These are phyloP conservation scores for Reutealis trisperma DNA, from an alignment of 345 rosid genomes.

Conservation along the genomic window DNA sequence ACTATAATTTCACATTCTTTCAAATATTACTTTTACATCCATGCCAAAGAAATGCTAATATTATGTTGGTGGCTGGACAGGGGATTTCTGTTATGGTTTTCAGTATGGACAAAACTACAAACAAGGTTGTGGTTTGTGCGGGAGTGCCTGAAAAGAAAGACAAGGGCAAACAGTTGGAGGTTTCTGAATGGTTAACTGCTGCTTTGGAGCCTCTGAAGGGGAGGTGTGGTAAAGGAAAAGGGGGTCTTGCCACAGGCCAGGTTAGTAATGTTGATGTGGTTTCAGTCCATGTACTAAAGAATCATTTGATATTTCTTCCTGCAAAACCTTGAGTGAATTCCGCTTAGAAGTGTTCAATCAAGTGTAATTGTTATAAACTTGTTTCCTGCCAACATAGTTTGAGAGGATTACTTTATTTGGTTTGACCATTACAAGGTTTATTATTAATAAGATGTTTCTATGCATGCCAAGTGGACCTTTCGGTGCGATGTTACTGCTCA, in stretches of 20 bases:
- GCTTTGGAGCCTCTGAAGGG: conserved; percentile 88
- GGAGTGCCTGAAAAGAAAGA: conserved; percentile 76
- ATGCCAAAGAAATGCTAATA: neutral
- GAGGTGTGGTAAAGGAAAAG: conserved; percentile 85
- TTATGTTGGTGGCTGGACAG: conserved; percentile 42
- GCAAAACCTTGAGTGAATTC: neutral
- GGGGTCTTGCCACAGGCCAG: conserved; percentile 95
- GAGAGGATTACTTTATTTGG: neutral
- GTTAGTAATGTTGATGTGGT: conserved; percentile 35
- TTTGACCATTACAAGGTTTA: neutral
- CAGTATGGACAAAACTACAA: conserved; percentile 75
- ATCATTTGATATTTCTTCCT: neutral
- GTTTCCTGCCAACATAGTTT: neutral
- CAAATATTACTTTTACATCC: neutral
- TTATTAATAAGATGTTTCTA: too few relatives aligned
- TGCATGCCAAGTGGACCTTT: too few relatives aligned
- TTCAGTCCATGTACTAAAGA: neutral
- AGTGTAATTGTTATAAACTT: neutral
- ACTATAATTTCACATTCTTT: neutral
- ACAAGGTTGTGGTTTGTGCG: conserved; percentile 89
- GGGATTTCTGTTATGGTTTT: conserved; percentile 82
- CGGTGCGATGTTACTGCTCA: too few relatives aligned
- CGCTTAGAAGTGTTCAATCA: neutral
- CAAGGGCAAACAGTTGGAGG: conserved; percentile 61
- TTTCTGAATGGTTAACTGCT: conserved; percentile 80